Base-by-base conservation (phyloP, 1,139 yeast species). In the Pichia sp. region DNA sequence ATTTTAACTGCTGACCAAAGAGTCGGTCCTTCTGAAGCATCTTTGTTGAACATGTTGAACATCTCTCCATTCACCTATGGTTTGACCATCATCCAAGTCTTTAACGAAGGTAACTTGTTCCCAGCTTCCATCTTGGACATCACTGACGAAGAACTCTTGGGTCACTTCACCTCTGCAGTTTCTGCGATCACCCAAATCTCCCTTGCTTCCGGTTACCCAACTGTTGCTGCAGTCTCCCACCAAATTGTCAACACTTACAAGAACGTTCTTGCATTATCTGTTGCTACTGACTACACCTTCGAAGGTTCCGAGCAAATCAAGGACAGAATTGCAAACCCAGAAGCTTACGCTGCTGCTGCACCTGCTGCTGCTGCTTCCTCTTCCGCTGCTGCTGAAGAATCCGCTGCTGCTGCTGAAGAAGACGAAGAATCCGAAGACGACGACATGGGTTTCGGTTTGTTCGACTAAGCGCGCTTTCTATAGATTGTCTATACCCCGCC, bases 301-400 rank as follows among this genome's bases (percentile, higher is more conserved):
- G 97, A 93, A 74, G 98, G 96, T 69, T 85, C 96, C 58, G 98
- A 88, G 77, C 87, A 93, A 59, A 79, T 93, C 75, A 86, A 86
- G 83, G 98, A 91, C 83, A 85, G 97, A 75, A 76, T 91, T 63
- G 97, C 96, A 72, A 91, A 91, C 85, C 98, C 98, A 67, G 96
- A 94, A 59, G 96, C 96, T 69, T 94, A 94, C 68, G 97, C 97
- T 63, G 83, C 96, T 60, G 88, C 93, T 69, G 94, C 96, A 54
- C 87, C 94, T 62, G 83, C 68, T 60, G 81, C 88, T 58, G 75
- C 80, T 58, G 80, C 82, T 55, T 77, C 79, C 53, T 66, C 76
- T 22, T 31, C 41, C 47, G 68, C 77, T 49, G 72, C 73, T 52
- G 82, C 72, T 47, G 79, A 77, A 41, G n/a, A n/a, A n/a, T 82